A percentile compares a stretch with the other conserved stretches of the same genome.
Evolutionary conservation across 2,329 filamentous ascomycete species (phyloP).

Genomic region (Chrysosporium keratinophilum): DNA sequence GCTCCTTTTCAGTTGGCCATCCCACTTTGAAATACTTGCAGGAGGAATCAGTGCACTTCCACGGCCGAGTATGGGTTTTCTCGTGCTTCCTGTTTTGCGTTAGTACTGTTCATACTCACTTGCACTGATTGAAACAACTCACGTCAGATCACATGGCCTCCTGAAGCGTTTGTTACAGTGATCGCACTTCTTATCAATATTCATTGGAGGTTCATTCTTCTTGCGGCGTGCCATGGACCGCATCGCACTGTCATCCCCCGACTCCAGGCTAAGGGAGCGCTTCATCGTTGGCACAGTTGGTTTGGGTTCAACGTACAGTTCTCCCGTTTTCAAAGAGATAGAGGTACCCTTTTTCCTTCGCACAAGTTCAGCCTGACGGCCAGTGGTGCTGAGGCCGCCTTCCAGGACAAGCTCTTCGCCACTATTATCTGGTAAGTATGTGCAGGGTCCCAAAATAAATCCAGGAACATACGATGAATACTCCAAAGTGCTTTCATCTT

Average conservation of each 20-base stretch:
- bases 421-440: conserved; percentile 34
- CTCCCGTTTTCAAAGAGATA: conserved; percentile 64
- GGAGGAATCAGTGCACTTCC: conserved; percentile 71
- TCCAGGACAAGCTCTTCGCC: conserved; percentile 67
- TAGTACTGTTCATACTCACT: conserved; percentile 8
- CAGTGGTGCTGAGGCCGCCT: conserved; percentile 71
- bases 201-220: conserved; percentile 80
- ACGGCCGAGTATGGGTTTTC: conserved; percentile 92
- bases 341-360: conserved; percentile 63
- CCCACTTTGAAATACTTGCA: conserved; percentile 89
- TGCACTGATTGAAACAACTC: conserved; percentile 16
- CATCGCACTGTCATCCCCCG: conserved; percentile 67
- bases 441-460: conserved; percentile 20
- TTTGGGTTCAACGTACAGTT: conserved; percentile 45
- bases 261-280: conserved; percentile 44
- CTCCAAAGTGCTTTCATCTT: conserved; percentile 38
- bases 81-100: conserved; percentile 61
- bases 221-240: conserved; percentile 93
- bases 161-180: conserved; percentile 91
- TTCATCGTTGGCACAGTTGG: conserved; percentile 37
- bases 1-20: conserved; percentile 96
- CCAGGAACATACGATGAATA: conserved; percentile 37
- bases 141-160: conserved; percentile 85
- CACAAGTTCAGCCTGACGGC: conserved; percentile 72
- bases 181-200: conserved; percentile 69